Evolutionary conservation across 441 rosid species (phyloP).

Genomic region (Populus hybrid): DNA sequence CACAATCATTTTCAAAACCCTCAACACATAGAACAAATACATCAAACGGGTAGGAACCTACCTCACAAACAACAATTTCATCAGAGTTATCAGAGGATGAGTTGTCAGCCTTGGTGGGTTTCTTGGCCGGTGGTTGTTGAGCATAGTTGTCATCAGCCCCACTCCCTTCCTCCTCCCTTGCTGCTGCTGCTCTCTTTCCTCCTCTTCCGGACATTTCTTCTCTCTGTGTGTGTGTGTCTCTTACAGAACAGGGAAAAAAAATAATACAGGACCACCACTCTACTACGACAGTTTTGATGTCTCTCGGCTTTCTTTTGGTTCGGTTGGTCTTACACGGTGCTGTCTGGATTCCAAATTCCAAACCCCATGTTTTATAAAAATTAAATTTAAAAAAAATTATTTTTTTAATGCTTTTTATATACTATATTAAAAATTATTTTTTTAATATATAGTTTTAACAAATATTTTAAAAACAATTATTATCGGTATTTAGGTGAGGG

Average conservation of each 20-base stretch:
- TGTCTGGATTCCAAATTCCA: too few relatives aligned
- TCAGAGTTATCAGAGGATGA: slow-evolving; percentile 50
- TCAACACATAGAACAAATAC: neutral
- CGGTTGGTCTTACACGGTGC: too few relatives aligned
- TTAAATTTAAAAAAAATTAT: too few relatives aligned
- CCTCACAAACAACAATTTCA: slow-evolving; percentile 77
- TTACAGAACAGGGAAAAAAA: slow-evolving; percentile 18
- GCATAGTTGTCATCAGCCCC: slow-evolving; percentile 57
- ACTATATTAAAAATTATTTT: too few relatives aligned
- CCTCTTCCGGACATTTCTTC: slow-evolving; percentile 65
- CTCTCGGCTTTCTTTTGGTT: neutral
- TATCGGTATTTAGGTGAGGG: too few relatives aligned
- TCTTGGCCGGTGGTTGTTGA: slow-evolving; percentile 58
- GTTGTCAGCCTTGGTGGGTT: slow-evolving; percentile 38
- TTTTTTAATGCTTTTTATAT: too few relatives aligned
- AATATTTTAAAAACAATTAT: too few relatives aligned
- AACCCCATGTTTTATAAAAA: too few relatives aligned
- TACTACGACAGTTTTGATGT: neutral
- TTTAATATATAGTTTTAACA: too few relatives aligned
- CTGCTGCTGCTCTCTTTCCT: slow-evolving; percentile 47
- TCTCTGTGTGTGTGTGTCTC: slow-evolving; percentile 15
- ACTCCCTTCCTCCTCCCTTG: slow-evolving; percentile 46
- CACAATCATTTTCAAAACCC: slow-evolving; percentile 4
- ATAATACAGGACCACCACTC: neutral
- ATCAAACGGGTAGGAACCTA: slow-evolving; percentile 4